Conservation (phyloP, 2,329 filamentous ascomycete genomes). For the Calonectria hawksworthii region DNA sequence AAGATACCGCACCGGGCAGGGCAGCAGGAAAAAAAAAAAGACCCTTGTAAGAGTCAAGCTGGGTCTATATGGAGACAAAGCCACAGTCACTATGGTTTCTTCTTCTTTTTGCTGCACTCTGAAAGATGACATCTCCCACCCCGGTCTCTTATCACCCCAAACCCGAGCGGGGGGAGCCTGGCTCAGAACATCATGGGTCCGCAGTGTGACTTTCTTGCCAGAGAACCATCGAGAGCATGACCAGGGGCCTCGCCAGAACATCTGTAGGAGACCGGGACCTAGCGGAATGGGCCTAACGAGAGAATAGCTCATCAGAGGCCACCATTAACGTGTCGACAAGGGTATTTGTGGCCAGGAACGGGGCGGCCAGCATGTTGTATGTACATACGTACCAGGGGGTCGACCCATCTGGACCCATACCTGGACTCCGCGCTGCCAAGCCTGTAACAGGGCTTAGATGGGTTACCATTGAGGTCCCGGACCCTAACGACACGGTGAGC, state of each 20-base stretch:
- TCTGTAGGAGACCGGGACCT: slow-evolving; percentile 37
- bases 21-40: slow-evolving; percentile 40
- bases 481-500: slow-evolving; percentile 42
- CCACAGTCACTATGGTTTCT: slow-evolving; percentile 44
- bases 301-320: slow-evolving; percentile 28
- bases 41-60: slow-evolving; percentile 40
- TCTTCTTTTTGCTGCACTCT: slow-evolving; percentile 42
- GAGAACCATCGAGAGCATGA: slow-evolving; percentile 34
- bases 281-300: slow-evolving; percentile 34
- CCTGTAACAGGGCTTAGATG: slow-evolving; percentile 43
- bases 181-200: slow-evolving; percentile 33
- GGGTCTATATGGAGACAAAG: slow-evolving; percentile 36
- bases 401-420: slow-evolving; percentile 36
- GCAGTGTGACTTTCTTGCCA: slow-evolving; percentile 29
- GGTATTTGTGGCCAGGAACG: slow-evolving; percentile 37
- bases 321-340: slow-evolving; percentile 43
- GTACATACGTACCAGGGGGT: slow-evolving; percentile 33
- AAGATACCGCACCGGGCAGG: slow-evolving; percentile 40
- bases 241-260: slow-evolving; percentile 30
- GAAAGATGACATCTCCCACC: slow-evolving; percentile 34
- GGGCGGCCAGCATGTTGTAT: slow-evolving; percentile 29
- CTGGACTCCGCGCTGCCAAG: slow-evolving; percentile 37
- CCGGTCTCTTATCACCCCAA: slow-evolving; percentile 45
- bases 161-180: slow-evolving; percentile 37
- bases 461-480: slow-evolving; percentile 32